Percentiles rank a stretch among this genome's conserved stretches.
phyloP scores from a whole-genome alignment of 495 filamentous ascomycete species.

The Penicillium turbatum region DNA sequence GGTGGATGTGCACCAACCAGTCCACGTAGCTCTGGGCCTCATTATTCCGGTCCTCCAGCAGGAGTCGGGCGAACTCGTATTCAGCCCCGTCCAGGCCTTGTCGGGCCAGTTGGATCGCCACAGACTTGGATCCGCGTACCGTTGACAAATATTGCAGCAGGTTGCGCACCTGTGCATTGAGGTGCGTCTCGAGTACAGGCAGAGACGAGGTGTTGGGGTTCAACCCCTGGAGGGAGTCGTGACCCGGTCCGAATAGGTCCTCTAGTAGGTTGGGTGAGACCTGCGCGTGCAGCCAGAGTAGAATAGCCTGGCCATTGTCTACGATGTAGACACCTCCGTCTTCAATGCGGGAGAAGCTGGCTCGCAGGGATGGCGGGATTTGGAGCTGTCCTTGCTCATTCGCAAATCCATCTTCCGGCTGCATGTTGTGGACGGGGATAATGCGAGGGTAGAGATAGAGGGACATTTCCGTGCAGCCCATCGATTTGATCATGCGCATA shows the following conservation, averaged over 20 bases:
- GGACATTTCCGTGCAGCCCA: constrained; percentile 79
- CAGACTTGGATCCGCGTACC: constrained; percentile 77
- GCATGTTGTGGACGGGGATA: constrained; percentile 83
- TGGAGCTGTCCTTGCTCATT: constrained; percentile 82
- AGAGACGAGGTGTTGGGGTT: constrained; percentile 70
- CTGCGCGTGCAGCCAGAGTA: constrained; percentile 82
- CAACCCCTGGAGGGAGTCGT: constrained; percentile 65
- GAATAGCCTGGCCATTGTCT: constrained; percentile 89
- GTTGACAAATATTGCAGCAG: constrained; percentile 80
- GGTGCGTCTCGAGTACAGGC: constrained; percentile 80
- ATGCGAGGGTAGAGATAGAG: constrained; percentile 95
- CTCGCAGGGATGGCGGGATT: constrained; percentile 62
- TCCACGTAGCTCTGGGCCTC: constrained; percentile 98
- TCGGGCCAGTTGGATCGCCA: constrained; percentile 84
- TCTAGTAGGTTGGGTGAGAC: constrained; percentile 76
- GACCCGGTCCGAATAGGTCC: constrained; percentile 83
- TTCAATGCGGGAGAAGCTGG: constrained; percentile 86
- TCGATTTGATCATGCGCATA: constrained; percentile 81
- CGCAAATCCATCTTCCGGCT: constrained; percentile 73
- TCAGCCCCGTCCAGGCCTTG: constrained; percentile 94
- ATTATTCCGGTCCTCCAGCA: constrained; percentile 95
- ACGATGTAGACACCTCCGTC: constrained; percentile 95
- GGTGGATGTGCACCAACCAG: constrained; percentile 94
- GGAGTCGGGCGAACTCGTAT: constrained; percentile 86
- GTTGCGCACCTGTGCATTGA: constrained; percentile 93